phyloP scores from a whole-genome alignment of 345 rosid genomes.

The Tarenaya hassleriana region DNA sequence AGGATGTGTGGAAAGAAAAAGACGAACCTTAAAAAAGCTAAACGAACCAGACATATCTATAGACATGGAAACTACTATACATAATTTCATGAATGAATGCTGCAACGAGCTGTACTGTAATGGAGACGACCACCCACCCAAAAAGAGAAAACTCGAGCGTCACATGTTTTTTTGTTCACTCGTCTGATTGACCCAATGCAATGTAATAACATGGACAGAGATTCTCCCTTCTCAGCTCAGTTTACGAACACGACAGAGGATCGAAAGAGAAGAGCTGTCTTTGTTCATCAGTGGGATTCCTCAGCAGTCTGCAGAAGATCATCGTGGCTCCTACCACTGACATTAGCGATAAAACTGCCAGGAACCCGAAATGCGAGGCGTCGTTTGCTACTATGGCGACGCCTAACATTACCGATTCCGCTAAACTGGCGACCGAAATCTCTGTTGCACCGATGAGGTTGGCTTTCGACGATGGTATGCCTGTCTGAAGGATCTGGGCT shows the following conservation, averaged over 20 bases:
- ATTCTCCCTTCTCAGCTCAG: slow-evolving; percentile 11
- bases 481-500: slow-evolving; percentile 94
- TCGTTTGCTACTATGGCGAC: slow-evolving; percentile 84
- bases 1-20: too few relatives aligned
- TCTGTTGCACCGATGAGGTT: slow-evolving; percentile 89
- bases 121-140: too few relatives aligned
- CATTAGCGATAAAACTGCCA: slow-evolving; percentile 61
- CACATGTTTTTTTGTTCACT: too few relatives aligned
- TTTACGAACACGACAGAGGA: slow-evolving; percentile 22
- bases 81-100: too few relatives aligned
- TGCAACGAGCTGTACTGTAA: too few relatives aligned
- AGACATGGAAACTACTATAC: too few relatives aligned
- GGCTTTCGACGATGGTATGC: slow-evolving; percentile 84
- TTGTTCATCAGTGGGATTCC: slow-evolving; percentile 84
- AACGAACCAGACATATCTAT: too few relatives aligned
- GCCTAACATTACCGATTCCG: slow-evolving; percentile 82
- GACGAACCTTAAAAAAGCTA: too few relatives aligned
- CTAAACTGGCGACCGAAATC: slow-evolving; percentile 84
- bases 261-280: slow-evolving; percentile 58
- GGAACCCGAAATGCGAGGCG: slow-evolving; percentile 68
- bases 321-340: slow-evolving; percentile 85
- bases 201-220: slow-evolving; percentile 19
- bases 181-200: too few relatives aligned
- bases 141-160: too few relatives aligned
- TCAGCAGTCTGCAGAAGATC: slow-evolving; percentile 79